Base-by-base conservation (phyloP, 2,329 filamentous ascomycete species). In the Aureobasidium sp. region DNA sequence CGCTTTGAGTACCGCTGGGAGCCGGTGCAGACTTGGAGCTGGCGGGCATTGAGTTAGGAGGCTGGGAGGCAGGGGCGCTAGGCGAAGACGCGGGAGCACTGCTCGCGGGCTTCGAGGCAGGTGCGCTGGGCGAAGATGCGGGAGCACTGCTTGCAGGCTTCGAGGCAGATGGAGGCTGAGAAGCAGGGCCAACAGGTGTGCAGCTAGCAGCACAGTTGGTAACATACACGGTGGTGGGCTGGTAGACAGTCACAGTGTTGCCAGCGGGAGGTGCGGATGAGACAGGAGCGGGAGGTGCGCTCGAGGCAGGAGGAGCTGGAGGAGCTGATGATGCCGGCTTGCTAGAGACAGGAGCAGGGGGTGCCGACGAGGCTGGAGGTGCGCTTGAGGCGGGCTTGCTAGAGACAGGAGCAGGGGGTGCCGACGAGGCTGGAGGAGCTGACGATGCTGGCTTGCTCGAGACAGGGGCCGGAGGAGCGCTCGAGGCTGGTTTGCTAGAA, bases 161-260 rank as follows among this genome's bases (percentile, higher is more conserved):
- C 22, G 49, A 77, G 25, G 79, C 76, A 14, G 75, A 78, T 62
- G 79, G 68, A 22, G 62, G 34, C 29, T 48, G 31, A 11, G 34
- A 36, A 14, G 34, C 34, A 3, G 34, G 34, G 11, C 11, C 11
- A 20, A 53, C 48, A 22, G 56, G 41, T n/a, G 53, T 56, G 45
- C 55, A 61, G 17, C 20, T n/a, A 9, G 69, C 69, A 29, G 72
- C 72, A 63, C 74, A 76, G 65, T 69, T 65, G 41, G 69, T 70
- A 20, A 72, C 70, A 51, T 66, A 74, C 65, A 72, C 68, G 62
- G 70, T 72, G 65, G 74, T 65, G 44, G 75, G 75, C 63, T 75
- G 68, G 53, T 61, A 60, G 44, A 56, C 15, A 17, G 64, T 65
- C 22, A 61, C 45, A 29, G 45, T 48, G 42, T 45, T 45, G 14